Percentiles rank a stretch among this genome's conserved stretches.
Evolutionary conservation across 768 basidiomycete species (phyloP).

Genomic region (Leucosporidium creatinivorum): DNA sequence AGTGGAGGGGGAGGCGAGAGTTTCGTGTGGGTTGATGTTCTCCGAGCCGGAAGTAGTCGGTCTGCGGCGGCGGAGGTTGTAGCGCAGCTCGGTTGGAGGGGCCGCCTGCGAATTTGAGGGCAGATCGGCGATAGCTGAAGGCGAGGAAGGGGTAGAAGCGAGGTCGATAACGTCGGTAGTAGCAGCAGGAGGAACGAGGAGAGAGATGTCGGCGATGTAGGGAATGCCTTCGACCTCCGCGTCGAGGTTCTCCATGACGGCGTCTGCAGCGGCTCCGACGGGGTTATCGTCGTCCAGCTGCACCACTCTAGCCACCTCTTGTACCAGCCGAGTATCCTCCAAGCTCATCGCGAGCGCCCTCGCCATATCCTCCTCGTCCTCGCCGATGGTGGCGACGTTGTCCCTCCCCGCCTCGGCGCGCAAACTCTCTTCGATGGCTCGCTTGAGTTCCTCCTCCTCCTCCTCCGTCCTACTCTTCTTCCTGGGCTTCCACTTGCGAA

Average conservation of each 20-base stretch:
- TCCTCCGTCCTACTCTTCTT: background rate
- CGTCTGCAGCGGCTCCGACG: background rate
- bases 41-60: background rate
- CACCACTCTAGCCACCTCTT: accelerated
- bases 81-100: background rate
- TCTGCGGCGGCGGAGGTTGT: constrained; percentile 3
- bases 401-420: background rate
- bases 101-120: constrained; percentile 10
- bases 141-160: background rate
- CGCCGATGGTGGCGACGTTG: background rate
- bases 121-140: background rate
- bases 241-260: background rate
- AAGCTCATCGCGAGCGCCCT: constrained; percentile 7
- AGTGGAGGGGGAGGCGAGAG: background rate
- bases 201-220: constrained; percentile 15
- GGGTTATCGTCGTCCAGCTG: background rate
- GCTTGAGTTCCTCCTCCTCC: background rate
- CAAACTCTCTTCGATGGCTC: constrained; percentile 5
- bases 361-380: constrained; percentile 1
- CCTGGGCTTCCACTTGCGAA: background rate
- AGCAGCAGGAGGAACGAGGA: background rate
- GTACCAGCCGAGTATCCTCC: background rate
- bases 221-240: constrained; percentile 3
- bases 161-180: background rate
- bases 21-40: constrained; percentile 18